These are phyloP conservation scores for Saccharomycopsis malanga DNA, from an alignment of 805 yeast genomes.

Conservation along the genomic window DNA sequence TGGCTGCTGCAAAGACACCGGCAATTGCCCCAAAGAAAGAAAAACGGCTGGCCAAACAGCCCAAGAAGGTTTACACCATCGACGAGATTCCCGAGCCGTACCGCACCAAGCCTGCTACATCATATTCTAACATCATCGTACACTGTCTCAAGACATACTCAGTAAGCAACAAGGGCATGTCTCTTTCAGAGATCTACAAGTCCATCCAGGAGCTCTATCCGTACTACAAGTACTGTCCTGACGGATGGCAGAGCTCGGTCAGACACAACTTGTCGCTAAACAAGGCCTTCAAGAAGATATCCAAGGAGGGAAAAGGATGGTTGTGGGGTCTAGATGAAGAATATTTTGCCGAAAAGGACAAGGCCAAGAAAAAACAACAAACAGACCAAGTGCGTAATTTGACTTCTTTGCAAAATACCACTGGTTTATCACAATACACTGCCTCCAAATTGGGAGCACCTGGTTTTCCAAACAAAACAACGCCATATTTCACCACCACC, in stretches of 20 bases:
- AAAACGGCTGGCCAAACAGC: slow-evolving; percentile 43
- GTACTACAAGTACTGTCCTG: slow-evolving; percentile 86
- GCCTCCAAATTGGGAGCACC: slow-evolving; percentile 25
- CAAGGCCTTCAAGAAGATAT: slow-evolving; percentile 74
- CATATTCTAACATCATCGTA: slow-evolving; percentile 76
- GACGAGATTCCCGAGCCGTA: slow-evolving; percentile 89
- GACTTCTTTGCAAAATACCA: slow-evolving; percentile 51
- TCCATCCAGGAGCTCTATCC: slow-evolving; percentile 86
- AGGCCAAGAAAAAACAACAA: slow-evolving; percentile 57
- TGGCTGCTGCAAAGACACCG: neutral
- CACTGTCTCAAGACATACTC: slow-evolving; percentile 66
- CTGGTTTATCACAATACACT: slow-evolving; percentile 22
- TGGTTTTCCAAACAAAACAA: slow-evolving; percentile 45
- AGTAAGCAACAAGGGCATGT: slow-evolving; percentile 49
- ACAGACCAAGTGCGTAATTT: slow-evolving; percentile 39
- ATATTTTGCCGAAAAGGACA: slow-evolving; percentile 76
- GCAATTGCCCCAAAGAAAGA: slow-evolving; percentile 34
- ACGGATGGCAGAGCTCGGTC: slow-evolving; percentile 98
- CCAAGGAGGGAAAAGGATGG: slow-evolving; percentile 92
- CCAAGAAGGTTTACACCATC: slow-evolving; percentile 58
- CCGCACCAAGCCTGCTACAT: slow-evolving; percentile 74
- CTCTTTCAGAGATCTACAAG: slow-evolving; percentile 76
- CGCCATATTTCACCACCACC: slow-evolving; percentile 28
- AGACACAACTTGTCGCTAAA: slow-evolving; percentile 90
- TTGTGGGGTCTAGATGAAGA: slow-evolving; percentile 88